phyloP scores from a whole-genome alignment of 768 basidiomycete species.

The Psilocybe sp. region DNA sequence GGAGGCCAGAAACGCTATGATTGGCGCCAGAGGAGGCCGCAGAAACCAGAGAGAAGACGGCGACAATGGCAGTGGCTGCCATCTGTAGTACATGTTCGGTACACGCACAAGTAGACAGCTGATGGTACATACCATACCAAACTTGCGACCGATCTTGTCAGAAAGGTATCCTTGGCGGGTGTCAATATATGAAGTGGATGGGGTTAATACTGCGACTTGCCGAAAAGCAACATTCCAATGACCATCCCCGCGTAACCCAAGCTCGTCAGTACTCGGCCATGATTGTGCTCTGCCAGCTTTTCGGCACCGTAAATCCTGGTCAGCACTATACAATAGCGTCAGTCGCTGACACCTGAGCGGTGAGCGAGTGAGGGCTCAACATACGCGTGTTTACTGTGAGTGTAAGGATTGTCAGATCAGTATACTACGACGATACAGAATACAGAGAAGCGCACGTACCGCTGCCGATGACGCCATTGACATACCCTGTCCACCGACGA shows the following conservation, averaged over 20 bases:
- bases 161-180: conserved; percentile 76
- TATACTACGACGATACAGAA: background rate
- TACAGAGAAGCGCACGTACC: conserved; percentile 43
- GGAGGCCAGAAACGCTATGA: conserved; percentile 62
- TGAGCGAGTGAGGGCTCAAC: conserved; percentile 15
- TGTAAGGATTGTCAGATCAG: background rate
- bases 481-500: too few species aligned
- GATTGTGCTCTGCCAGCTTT: conserved; percentile 49
- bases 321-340: conserved; percentile 52
- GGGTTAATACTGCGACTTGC: conserved; percentile 25
- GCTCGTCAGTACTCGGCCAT: conserved; percentile 62
- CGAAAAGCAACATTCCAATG: conserved; percentile 82
- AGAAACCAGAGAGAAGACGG: conserved; percentile 81
- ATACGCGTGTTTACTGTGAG: conserved; percentile 64
- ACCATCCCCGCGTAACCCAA: conserved; percentile 83
- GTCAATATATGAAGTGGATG: too few species aligned
- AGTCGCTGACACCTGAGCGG: background rate
- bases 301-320: conserved; percentile 65
- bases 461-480: conserved; percentile 74
- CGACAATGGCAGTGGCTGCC: conserved; percentile 79
- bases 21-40: conserved; percentile 81
- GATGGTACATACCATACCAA: conserved; percentile 82
- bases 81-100: conserved; percentile 38
- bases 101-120: background rate
- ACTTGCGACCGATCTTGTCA: conserved; percentile 84